Percentiles rank a stretch among this genome's conserved stretches.
phyloP scores from a whole-genome alignment of 345 rosid genomes.

The Alliaria petiolata region DNA sequence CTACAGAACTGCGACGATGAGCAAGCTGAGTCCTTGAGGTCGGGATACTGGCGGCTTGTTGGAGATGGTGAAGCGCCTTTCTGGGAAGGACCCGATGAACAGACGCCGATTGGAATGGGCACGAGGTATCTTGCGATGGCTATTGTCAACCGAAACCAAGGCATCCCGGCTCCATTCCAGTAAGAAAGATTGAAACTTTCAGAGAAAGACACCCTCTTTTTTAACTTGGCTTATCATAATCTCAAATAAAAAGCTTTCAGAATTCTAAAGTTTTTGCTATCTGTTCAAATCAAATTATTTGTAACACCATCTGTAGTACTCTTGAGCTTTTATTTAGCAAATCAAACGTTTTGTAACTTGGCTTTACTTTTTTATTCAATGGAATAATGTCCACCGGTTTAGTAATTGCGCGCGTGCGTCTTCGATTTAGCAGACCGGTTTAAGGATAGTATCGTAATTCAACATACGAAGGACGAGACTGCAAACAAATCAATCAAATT shows the following conservation, averaged over 20 bases:
- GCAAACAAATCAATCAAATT: slow-evolving; percentile 24
- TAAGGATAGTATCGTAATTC: slow-evolving; percentile 4
- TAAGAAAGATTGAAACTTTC: slow-evolving; percentile 27
- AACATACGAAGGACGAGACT: not conserved
- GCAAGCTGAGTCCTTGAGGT: slow-evolving; percentile 71
- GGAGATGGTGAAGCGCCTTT: slow-evolving; percentile 98
- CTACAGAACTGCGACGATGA: slow-evolving; percentile 69
- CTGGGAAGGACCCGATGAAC: slow-evolving; percentile 89
- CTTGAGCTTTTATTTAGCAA: not conserved
- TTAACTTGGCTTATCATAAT: not conserved
- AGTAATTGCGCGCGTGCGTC: not conserved
- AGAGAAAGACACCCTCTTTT: not conserved
- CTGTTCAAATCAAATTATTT: not conserved
- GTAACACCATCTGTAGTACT: not conserved
- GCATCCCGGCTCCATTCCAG: slow-evolving; percentile 71
- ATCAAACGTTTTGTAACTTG: too few species aligned
- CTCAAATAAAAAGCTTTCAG: not conserved
- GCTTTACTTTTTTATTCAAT: too few species aligned
- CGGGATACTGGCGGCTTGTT: slow-evolving; percentile 92
- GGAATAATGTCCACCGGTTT: too few species aligned
- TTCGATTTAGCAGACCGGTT: slow-evolving; percentile 2
- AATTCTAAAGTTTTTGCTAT: not conserved
- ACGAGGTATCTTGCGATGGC: slow-evolving; percentile 82
- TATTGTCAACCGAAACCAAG: slow-evolving; percentile 82
- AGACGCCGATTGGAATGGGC: slow-evolving; percentile 86